Evolutionary conservation across 306 rosid genomes (phyloP).

Genomic region (Argentina anserina): DNA sequence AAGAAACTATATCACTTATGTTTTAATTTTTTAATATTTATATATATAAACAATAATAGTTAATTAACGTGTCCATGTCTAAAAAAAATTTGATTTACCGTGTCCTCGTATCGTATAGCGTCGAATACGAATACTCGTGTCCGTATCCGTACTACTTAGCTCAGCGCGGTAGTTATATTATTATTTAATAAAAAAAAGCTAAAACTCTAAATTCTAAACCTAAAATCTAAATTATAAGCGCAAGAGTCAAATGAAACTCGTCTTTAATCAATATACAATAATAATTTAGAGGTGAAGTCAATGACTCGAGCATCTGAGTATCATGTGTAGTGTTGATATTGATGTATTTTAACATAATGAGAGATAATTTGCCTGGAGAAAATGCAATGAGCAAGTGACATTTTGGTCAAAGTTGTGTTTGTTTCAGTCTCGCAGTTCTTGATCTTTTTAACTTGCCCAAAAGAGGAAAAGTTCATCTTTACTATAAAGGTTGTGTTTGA

Average conservation of each 20-base stretch:
- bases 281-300: slow-evolving; percentile 5
- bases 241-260: neutral
- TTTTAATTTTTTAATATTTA: too few species aligned
- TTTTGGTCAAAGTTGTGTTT: slow-evolving; percentile 44
- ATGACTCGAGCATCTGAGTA: neutral
- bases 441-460: neutral
- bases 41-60: too few species aligned
- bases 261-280: neutral
- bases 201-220: too few species aligned
- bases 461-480: neutral
- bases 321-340: neutral
- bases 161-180: too few species aligned
- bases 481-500: slow-evolving; percentile 25
- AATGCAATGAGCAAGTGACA: neutral
- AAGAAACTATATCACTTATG: too few species aligned
- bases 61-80: too few species aligned
- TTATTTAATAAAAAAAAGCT: too few species aligned
- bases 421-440: slow-evolving; percentile 1
- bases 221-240: too few species aligned
- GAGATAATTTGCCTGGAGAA: slow-evolving; percentile 23
- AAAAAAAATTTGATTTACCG: too few species aligned
- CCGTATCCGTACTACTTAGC: too few species aligned
- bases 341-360: slow-evolving; percentile 15
- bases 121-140: too few species aligned
- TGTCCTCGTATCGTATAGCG: too few species aligned